Conservation (phyloP, 768 basidiomycete species). For the Cystofilobasidium bisporidii region DNA sequence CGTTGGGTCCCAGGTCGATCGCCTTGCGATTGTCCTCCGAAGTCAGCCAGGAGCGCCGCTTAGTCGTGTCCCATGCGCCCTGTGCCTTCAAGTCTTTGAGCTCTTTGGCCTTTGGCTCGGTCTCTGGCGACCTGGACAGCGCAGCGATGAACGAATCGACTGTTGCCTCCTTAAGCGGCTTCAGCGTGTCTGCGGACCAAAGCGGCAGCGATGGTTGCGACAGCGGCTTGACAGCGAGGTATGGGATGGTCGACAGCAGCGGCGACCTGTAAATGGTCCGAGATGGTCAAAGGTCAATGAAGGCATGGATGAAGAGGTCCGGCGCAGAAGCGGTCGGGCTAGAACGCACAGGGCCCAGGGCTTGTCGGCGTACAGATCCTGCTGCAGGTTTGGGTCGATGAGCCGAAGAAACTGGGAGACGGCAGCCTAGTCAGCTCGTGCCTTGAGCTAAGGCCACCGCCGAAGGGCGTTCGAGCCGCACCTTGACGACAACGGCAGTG, state of each 20-base stretch:
- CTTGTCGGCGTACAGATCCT: constrained; percentile 26
- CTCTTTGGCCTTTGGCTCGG: neutral
- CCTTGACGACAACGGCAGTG: constrained; percentile 24
- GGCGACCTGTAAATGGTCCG: constrained; percentile 16
- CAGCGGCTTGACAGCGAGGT: constrained; percentile 6
- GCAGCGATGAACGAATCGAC: neutral
- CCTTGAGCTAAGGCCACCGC: neutral
- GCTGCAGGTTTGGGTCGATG: constrained; percentile 18
- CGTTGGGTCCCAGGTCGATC: neutral
- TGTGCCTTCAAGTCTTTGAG: neutral
- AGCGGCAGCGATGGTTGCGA: neutral
- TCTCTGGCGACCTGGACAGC: neutral
- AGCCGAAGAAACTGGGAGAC: constrained; percentile 6
- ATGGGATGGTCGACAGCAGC: constrained; percentile 16
- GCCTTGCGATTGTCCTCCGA: constrained; percentile 16
- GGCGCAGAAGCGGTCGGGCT: no score
- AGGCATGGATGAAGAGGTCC: no score
- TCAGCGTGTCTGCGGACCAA: neutral
- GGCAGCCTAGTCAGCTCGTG: neutral
- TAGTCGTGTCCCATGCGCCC: neutral
- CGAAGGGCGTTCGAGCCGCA: neutral
- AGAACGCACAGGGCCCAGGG: constrained; percentile 26
- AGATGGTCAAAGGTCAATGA: no score
- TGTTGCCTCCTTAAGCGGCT: constrained; percentile 13
- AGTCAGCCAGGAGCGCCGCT: constrained; percentile 8